Base-by-base conservation (phyloP, 163 green algal genomes). In the Chlamydomonas reinhardtii region DNA sequence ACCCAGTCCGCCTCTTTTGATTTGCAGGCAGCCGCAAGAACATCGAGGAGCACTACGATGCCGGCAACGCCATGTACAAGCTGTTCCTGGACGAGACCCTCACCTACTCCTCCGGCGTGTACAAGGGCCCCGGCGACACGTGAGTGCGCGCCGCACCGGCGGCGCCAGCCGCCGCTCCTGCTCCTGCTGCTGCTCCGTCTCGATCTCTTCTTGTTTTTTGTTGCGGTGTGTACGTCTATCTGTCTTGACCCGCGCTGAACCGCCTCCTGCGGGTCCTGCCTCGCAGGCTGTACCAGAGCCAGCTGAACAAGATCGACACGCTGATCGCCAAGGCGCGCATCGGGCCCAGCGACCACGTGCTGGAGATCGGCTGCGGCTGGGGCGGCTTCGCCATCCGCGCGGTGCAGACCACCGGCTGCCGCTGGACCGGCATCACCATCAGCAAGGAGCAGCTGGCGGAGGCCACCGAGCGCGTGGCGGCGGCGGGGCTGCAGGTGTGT, bases 41-140 rank as follows among this genome's bases (percentile, higher is more conserved):
- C 94, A 99, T 99, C 59, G 95, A 97, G 93, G 94, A 98, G 89
- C 97, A 99, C 91, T 99, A 99, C 85, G 97, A 99, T 87, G 94
- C 95, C 12, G 96, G 96, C 68, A 97, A 97, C 78, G 91, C 82
- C 43, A 96, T 96, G 94, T 93, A 93, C 91, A 91, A 92, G 64
- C 85, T 97, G 2, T 99, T 99, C 90, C 91, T 99, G 82, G 97
- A 99, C 83, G 73, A 93, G n/a, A 96, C 90, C 52, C 97, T 99
- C 94, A 98, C 96, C 43, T 99, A 99, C 93, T 97, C 93, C 19
- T 94, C 87, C 29, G 96, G 74, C 27, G 19, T 83, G 27, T 88
- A 83, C 65, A 24, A 54, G 6, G 43, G 24, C 37, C 83, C 83
- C 17, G n/a, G 39, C 20, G 68, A 84, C 84, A 74, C 48, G 48